Base-by-base conservation (phyloP, 2,329 filamentous ascomycete species). In the Pseudogymnoascus pannorum region DNA sequence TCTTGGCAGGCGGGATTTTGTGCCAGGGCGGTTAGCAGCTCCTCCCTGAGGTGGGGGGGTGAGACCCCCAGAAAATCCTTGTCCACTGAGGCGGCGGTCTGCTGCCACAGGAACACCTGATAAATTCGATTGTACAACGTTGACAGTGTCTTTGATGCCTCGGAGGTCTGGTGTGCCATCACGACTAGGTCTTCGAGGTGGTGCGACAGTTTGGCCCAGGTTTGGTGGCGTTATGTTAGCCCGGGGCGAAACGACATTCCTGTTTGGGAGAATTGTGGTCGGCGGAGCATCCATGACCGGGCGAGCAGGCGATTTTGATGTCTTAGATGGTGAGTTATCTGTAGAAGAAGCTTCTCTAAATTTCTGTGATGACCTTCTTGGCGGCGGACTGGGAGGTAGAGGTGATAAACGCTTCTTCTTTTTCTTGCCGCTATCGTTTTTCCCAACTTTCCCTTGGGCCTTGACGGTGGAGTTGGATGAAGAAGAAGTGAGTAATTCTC, bases 391-490 rank as follows among this genome's bases (percentile, higher is more conserved):
- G 9, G 81, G 82, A 9, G 84, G 79, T 5, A 77, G 73, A 1
- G 78, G 75, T n/a, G 77, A 73, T 4, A 81, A 68, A 18, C 73
- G 71, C 67, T 76, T 79, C 57, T 74, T 74, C 61, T 75, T 76
- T 67, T 76, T 78, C 18, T 66, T 60, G 36, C 62, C 62, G 18
- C 14, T 58, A 11, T 51, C 62, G 18, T 62, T 67, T 29, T 57
- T 64, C 71, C 72, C 77, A 64, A 72, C 79, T 64, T 72, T 78
- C 11, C 78, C 78, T 22, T 77, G 79, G 14, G 76, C 80, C 33
- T 84, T 80, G 7, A 89, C 81, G 2, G 86, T 89, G 5, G 87
- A 89, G 63, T 82, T 84, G 4, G 87, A 89, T 0, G 88, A 91
- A 0, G 88, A 91, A 1, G 88, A 91, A 20, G 81, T 87, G 4